A percentile compares a stretch with the other conserved stretches of the same genome.
phyloP scores from a whole-genome alignment of 2,329 filamentous ascomycete genomes.

The Zalaria sp. region DNA sequence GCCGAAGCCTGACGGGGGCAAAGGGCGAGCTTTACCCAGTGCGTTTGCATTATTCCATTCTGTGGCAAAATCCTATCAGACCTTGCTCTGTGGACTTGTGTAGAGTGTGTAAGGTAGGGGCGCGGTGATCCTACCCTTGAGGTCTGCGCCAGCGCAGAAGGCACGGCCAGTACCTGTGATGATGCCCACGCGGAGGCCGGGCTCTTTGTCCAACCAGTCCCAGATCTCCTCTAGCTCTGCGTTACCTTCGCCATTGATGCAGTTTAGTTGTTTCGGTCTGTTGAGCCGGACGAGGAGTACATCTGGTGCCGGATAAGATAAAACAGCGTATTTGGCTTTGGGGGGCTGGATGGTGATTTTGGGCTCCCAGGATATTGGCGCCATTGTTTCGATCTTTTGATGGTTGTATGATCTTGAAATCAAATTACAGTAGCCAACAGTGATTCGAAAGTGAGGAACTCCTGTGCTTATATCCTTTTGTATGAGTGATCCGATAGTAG shows the following conservation, averaged over 20 bases:
- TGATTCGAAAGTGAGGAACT: too few relatives aligned
- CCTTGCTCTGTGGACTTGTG: background rate
- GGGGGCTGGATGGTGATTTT: slow-evolving; percentile 11
- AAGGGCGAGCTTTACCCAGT: slow-evolving; percentile 9
- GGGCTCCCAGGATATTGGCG: slow-evolving; percentile 4
- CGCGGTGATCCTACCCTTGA: slow-evolving; percentile 15
- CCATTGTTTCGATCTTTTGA: background rate
- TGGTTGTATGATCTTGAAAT: background rate
- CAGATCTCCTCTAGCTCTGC: slow-evolving; percentile 17
- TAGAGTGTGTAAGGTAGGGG: background rate
- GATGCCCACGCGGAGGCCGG: slow-evolving; percentile 16
- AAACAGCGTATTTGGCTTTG: slow-evolving; percentile 11
- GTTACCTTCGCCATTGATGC: slow-evolving; percentile 18
- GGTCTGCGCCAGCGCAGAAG: slow-evolving; percentile 22
- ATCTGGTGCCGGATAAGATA: slow-evolving; percentile 18
- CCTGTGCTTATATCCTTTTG: background rate
- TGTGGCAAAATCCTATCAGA: slow-evolving; percentile 4
- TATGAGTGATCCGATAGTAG: background rate
- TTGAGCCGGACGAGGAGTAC: slow-evolving; percentile 20
- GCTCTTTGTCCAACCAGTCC: slow-evolving; percentile 19
- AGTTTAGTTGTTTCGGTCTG: slow-evolving; percentile 20
- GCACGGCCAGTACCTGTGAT: slow-evolving; percentile 21
- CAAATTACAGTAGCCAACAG: background rate
- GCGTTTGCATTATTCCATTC: slow-evolving; percentile 20
- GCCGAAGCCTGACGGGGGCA: slow-evolving; percentile 42